Base-by-base conservation (phyloP, 2,329 filamentous ascomycete species). In the Claviceps pazoutovae region DNA sequence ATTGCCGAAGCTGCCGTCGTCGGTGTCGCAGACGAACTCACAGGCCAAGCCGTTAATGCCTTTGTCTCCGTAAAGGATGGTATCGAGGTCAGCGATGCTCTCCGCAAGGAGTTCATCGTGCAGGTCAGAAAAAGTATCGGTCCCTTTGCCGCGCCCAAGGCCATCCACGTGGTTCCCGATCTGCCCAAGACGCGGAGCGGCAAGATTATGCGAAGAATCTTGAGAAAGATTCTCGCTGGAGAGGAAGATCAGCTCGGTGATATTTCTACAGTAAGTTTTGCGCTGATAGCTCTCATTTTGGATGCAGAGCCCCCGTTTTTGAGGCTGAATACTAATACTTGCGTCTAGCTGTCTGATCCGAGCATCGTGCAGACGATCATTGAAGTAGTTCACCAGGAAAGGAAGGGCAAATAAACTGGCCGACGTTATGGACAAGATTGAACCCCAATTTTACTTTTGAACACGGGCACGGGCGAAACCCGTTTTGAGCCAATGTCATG, bases 101-200 rank as follows among this genome's bases (percentile, higher is more conserved):
- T 95, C 51, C 86, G 87, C 70, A 97, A 97, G 72, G 93, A 97
- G 65, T 80, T 97, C 56, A 82, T 95, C 61, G 76, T 94, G 68
- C 93, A 97, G 70, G 93, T 97, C 58, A 86, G 93, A 65, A 95
- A 94, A 78, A 94, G 88, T 59, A 98, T 98, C 64, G 93, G 93
- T 13, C 93, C 93, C 4, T 98, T 98, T 66, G 93, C 93, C 4
- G 90, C 93, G 36, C 93, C 93, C 57, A 98, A 97, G 76, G 86
- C 85, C 19, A 84, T 98, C 57, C 93, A 83, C 66, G 80, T 95
- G 51, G 86, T 98, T 45, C 85, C 89, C 3, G 93, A 98, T 66
- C 79, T 98, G 58, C 93, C 93, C 62, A 97, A 98, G 82, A 98
- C 93, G 39, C 80, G 93, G 60, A 95, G 87, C 60, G 93, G 93